These are phyloP conservation scores for Phytophthora colocasiae DNA, from an alignment of 352 stramenopile species.

Conservation along the genomic window DNA sequence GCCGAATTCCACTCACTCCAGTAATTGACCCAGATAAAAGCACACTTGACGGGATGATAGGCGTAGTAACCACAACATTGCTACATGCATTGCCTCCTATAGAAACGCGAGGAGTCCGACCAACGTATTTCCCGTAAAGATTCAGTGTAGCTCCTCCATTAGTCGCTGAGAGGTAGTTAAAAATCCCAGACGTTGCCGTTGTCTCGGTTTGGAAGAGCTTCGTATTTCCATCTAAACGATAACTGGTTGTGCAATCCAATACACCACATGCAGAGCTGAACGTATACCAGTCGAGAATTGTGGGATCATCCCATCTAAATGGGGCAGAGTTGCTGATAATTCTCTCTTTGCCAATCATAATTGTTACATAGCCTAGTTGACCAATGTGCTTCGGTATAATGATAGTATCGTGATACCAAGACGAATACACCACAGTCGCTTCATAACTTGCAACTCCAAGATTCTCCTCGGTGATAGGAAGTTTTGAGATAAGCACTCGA, in stretches of 20 bases:
- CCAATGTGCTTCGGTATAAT: constrained; percentile 49
- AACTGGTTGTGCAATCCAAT: constrained; percentile 55
- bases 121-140: constrained; percentile 66
- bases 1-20: constrained; percentile 41
- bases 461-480: constrained; percentile 36
- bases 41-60: constrained; percentile 27
- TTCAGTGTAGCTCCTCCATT: constrained; percentile 50
- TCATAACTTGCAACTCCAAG: constrained; percentile 32
- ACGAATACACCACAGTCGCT: constrained; percentile 23
- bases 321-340: constrained; percentile 58
- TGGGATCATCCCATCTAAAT: constrained; percentile 70
- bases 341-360: constrained; percentile 49
- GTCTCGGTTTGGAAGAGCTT: constrained; percentile 42
- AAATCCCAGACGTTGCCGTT: constrained; percentile 31
- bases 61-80: constrained; percentile 37
- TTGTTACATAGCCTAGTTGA: constrained; percentile 54
- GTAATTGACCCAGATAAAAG: constrained; percentile 31
- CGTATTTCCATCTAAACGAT: constrained; percentile 53
- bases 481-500: constrained; percentile 48
- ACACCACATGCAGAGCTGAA: constrained; percentile 46
- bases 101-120: constrained; percentile 45
- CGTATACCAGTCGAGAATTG: constrained; percentile 66
- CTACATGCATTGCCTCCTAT: constrained; percentile 40
- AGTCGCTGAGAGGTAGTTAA: constrained; percentile 51
- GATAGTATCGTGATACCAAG: constrained; percentile 57